Base-by-base conservation (phyloP, 805 yeast species). In the Wickerhamiella bombiphila region DNA sequence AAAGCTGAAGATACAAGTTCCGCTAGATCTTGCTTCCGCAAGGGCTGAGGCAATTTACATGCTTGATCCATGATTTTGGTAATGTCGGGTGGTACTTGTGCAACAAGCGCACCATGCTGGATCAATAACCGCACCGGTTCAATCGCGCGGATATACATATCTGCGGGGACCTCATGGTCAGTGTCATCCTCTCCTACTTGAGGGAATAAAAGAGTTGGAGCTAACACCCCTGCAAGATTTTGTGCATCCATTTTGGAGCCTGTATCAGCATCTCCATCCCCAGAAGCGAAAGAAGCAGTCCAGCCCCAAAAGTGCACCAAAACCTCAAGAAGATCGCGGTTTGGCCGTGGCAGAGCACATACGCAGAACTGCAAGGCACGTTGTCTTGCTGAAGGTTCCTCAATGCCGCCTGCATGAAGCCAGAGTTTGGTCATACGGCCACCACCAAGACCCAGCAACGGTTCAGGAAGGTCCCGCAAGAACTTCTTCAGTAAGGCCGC, bases 211-310 rank as follows among this genome's bases (percentile, higher is more conserved):
- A 91, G 76, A 52, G 86, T 91, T 1, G 99, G 99, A 0, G 96
- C 80, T 35, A 91, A 68, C 2, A 91, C 99, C 0, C 97, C 91
- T 2, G 98, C 94, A 45, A 91, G 66, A 56, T 91, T 91, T 54
- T 85, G 94, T 24, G 80, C 72, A 55, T 88, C 96, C 98, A 91
- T 91, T 61, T 88, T 91, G 3, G 96, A 83, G 1, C 91, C 91
- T 4, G 36, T 3, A 29, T 45, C 50, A 8, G 20, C 33, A 17
- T 74, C 72, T 47, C 80, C 86, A 49, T 83, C 93, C 52, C 85
- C 96, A 43, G 86, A 73, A 1, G 96, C 80, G 60, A 91, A 91
- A 2, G 97, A 81, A 0, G 97, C 83, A 2, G 86, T 88, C 97
- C 97, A 91, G 57, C 76, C 77, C 53, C 91, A 71, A 56, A 91